Percentiles rank a stretch among this genome's conserved stretches.
phyloP scores from a whole-genome alignment of 441 rosid species.

The Bruguiera hainesii region DNA sequence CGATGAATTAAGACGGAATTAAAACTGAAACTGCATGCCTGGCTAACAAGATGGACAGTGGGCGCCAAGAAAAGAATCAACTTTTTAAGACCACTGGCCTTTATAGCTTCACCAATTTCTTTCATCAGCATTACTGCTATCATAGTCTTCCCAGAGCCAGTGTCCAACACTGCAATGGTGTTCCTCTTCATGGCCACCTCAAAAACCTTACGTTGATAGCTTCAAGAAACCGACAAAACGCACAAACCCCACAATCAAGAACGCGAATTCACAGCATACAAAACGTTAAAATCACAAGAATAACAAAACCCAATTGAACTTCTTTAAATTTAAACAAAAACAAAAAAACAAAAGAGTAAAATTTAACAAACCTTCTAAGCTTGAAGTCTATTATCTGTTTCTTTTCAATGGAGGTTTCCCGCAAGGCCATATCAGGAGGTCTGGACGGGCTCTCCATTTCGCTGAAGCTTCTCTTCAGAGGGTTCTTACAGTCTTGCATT shows the following conservation, averaged over 20 bases:
- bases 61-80: conserved; percentile 76
- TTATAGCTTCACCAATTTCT: conserved; percentile 34
- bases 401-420: background rate
- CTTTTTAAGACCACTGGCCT: conserved; percentile 37
- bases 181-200: conserved; percentile 72
- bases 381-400: conserved; percentile 17
- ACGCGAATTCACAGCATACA: background rate
- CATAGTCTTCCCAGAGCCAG: conserved; percentile 67
- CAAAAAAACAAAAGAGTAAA: background rate
- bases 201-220: conserved; percentile 56
- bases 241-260: conserved; percentile 6
- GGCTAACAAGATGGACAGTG: conserved; percentile 71
- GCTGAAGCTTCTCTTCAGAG: conserved; percentile 35
- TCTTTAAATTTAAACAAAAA: background rate
- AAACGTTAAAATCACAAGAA: conserved; percentile 6
- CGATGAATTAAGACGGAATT: background rate
- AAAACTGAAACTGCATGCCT: conserved; percentile 36
- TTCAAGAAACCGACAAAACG: conserved; percentile 22
- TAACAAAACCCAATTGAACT: conserved; percentile 7
- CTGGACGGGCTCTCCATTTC: conserved; percentile 31
- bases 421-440: conserved; percentile 17
- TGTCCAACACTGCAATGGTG: conserved; percentile 65
- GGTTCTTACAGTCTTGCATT: no score
- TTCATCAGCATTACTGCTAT: conserved; percentile 68
- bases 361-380: conserved; percentile 47